Percentiles rank a stretch among this genome's conserved stretches.
Evolutionary conservation across 768 basidiomycete species (phyloP).

Genomic region (Rhizopogon vesiculosus): DNA sequence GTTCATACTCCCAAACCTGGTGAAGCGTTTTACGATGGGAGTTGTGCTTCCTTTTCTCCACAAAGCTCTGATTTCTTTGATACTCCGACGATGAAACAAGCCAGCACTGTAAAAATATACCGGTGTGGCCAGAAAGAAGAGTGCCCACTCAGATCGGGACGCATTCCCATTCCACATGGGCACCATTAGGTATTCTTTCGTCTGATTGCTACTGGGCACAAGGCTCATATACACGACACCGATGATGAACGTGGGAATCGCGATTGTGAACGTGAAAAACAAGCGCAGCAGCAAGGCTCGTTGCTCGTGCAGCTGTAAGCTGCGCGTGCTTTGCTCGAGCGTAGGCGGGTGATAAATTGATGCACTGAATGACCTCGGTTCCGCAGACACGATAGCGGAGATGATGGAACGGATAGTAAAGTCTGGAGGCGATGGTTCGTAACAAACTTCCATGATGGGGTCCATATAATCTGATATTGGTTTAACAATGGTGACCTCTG

Average conservation of each 20-base stretch:
- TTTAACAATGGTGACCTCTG: constrained; percentile 34
- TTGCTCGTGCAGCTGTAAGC: constrained; percentile 58
- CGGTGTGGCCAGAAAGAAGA: constrained; percentile 65
- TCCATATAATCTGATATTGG: constrained; percentile 35
- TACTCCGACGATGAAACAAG: constrained; percentile 49
- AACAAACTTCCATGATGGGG: constrained; percentile 45
- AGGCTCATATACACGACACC: constrained; percentile 75
- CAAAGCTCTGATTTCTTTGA: constrained; percentile 50
- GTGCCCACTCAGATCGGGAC: constrained; percentile 52
- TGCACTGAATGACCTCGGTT: constrained; percentile 41
- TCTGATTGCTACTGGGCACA: constrained; percentile 40
- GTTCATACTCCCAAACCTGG: constrained; percentile 85
- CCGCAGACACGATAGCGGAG: constrained; percentile 34
- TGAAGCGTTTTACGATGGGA: constrained; percentile 52
- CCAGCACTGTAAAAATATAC: constrained; percentile 66
- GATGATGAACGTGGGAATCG: constrained; percentile 77
- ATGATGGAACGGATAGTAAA: constrained; percentile 68
- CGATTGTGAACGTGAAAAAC: constrained; percentile 50
- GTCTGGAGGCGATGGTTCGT: constrained; percentile 43
- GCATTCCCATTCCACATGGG: constrained; percentile 63
- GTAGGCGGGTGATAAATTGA: constrained; percentile 47
- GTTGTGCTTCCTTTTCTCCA: constrained; percentile 54
- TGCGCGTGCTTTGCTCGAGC: constrained; percentile 53
- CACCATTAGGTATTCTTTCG: constrained; percentile 47
- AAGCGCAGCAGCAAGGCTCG: constrained; percentile 49